A percentile compares a stretch with the other conserved stretches of the same genome.
Evolutionary conservation across 768 basidiomycete genomes (phyloP).

Genomic region (Suillus luteus): DNA sequence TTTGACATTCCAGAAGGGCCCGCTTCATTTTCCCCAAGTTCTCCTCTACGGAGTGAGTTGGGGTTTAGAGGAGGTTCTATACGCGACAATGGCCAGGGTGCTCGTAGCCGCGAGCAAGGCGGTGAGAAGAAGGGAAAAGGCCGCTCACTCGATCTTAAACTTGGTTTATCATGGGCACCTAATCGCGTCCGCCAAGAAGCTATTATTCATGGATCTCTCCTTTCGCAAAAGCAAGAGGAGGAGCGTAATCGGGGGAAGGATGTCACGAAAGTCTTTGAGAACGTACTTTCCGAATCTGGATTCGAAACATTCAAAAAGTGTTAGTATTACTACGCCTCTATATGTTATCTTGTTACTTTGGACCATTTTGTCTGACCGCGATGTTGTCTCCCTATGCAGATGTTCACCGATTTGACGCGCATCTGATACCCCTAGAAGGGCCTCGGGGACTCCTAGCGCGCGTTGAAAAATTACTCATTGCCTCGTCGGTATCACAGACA

Average conservation of each 20-base stretch:
- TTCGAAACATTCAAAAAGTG: conserved; percentile 60
- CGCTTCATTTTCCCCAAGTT: conserved; percentile 16
- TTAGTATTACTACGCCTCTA: conserved; percentile 35
- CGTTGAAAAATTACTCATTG: conserved; percentile 60
- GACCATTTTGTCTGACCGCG: conserved; percentile 17
- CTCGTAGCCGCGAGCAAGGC: conserved; percentile 22
- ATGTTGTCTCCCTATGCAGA: conserved; percentile 41
- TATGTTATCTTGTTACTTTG: neutral
- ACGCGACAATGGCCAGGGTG: conserved; percentile 28
- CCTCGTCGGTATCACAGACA: conserved; percentile 49
- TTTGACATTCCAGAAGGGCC: conserved; percentile 14
- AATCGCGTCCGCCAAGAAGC: conserved; percentile 65
- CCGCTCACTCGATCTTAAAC: conserved; percentile 68
- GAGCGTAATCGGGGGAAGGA: conserved; percentile 31
- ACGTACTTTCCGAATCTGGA: conserved; percentile 36
- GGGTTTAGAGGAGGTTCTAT: conserved; percentile 33
- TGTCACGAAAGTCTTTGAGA: conserved; percentile 41
- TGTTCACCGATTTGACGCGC: conserved; percentile 74
- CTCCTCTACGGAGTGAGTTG: conserved; percentile 33
- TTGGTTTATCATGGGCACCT: conserved; percentile 75
- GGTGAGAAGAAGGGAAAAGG: conserved; percentile 50
- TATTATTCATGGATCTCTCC: conserved; percentile 47
- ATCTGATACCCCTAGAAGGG: conserved; percentile 75
- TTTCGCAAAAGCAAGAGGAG: conserved; percentile 22
- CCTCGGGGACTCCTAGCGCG: conserved; percentile 67